Evolutionary conservation across 345 rosid species (phyloP).

Genomic region (Populus tremula): DNA sequence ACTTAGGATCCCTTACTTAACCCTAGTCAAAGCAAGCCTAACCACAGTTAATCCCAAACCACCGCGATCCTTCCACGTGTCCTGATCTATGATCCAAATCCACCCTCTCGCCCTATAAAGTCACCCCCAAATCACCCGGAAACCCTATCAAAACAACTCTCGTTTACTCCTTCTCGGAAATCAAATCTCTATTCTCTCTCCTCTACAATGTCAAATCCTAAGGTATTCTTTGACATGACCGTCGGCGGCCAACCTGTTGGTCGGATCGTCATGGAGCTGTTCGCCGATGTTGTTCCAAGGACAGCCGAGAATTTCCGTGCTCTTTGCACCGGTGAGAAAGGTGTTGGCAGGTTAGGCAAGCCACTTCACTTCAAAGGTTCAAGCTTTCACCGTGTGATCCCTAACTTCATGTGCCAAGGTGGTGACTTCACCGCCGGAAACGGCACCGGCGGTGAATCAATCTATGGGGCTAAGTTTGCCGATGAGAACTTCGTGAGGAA

Average conservation of each 20-base stretch:
- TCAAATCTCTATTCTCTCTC: not conserved
- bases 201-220: slow-evolving; percentile 19
- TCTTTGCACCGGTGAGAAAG: slow-evolving; percentile 40
- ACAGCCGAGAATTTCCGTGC: slow-evolving; percentile 39
- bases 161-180: not conserved
- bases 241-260: slow-evolving; percentile 30
- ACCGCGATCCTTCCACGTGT: slow-evolving; percentile 47
- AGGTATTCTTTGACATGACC: slow-evolving; percentile 31
- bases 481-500: slow-evolving; percentile 32
- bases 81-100: slow-evolving; percentile 10
- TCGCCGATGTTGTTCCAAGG: slow-evolving; percentile 25
- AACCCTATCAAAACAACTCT: slow-evolving; percentile 11
- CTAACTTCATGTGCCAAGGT: slow-evolving; percentile 32
- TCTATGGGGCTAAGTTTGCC: slow-evolving; percentile 29
- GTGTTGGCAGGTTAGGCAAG: slow-evolving; percentile 23
- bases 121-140: not conserved
- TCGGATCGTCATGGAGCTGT: slow-evolving; percentile 31
- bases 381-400: slow-evolving; percentile 29
- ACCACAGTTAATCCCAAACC: slow-evolving; percentile 17
- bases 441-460: slow-evolving; percentile 33
- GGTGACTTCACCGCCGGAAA: slow-evolving; percentile 32
- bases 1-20: slow-evolving; percentile 29
- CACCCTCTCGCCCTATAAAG: slow-evolving; percentile 29
- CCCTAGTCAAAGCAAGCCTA: slow-evolving; percentile 34
- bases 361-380: slow-evolving; percentile 31